Percentiles rank a stretch among this genome's conserved stretches.
Conservation (phyloP, 192 early-diverging fungal species). For the Gigaspora rosea region DNA sequence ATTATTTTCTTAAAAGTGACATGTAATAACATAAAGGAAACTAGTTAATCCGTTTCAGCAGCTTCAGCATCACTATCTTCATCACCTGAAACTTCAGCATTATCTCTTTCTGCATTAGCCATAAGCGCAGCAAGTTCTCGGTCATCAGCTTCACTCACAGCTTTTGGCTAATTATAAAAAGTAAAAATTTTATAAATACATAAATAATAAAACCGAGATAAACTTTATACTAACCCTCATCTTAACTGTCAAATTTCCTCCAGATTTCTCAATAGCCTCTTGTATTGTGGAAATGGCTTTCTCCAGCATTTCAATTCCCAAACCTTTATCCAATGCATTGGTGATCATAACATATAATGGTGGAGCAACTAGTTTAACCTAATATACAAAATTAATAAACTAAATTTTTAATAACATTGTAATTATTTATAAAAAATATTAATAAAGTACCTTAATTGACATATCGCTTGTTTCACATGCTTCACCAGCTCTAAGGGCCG, state of each 20-base stretch:
- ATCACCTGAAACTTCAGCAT: constrained; percentile 90
- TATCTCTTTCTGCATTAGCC: constrained; percentile 88
- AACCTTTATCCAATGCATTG: constrained; percentile 78
- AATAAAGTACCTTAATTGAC: constrained; percentile 77
- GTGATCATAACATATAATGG: constrained; percentile 93
- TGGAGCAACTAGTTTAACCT: constrained; percentile 88
- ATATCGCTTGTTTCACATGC: constrained; percentile 74
- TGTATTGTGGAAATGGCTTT: constrained; percentile 82
- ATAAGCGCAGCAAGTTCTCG: constrained; percentile 88
- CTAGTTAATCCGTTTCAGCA: constrained; percentile 39
- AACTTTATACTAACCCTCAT: constrained; percentile 65
- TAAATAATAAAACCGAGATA: constrained; percentile 15
- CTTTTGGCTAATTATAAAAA: constrained; percentile 66
- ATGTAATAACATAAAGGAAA: no score
- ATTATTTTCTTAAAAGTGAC: no score
- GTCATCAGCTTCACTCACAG: constrained; percentile 91
- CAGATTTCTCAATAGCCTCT: constrained; percentile 70
- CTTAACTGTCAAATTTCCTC: constrained; percentile 76
- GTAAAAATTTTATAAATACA: not conserved
- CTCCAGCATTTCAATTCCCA: constrained; percentile 87
- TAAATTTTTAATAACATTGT: constrained; percentile 71
- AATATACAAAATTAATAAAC: constrained; percentile 70
- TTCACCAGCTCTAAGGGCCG: constrained; percentile 86
- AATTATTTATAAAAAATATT: not conserved
- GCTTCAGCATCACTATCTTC: constrained; percentile 77